Base-by-base conservation (phyloP, 1,139 yeast genomes). In the Pichia sp. region DNA sequence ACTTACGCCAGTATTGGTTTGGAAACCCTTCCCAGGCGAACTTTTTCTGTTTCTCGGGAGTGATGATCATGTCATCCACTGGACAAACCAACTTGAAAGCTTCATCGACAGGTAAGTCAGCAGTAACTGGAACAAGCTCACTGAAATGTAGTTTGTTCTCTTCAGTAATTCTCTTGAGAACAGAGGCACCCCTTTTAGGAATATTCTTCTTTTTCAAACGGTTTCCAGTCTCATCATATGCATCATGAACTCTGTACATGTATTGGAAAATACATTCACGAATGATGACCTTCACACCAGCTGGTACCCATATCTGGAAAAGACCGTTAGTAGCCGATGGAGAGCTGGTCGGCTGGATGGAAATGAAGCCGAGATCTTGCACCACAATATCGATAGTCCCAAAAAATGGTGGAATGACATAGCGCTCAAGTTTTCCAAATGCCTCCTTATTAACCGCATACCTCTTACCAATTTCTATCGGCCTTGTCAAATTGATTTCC, bases 371-470 rank as follows among this genome's bases (percentile, higher is more conserved):
- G 13, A 81, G 53, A 37, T 81, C 81, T 33, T 77, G 74, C 12
- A 86, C 50, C 0, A 84, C 84, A 20, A 85, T 51, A 48, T 83
- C 91, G 15, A 81, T 63, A 2, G 75, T 61, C 0, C 88, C 93
- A 35, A 60, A 62, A 46, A 79, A 79, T n/a, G 84, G 83, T 0
- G 88, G 87, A 5, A 80, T 61, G 3, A 71, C 62, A 42, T 63
- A 75, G 37, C 74, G 59, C 2, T 56, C 63, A 46, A 69, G 52
- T 4, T 55, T 47, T 2, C 56, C 49, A 13, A 53, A 50, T 1
- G 67, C 59, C 38, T 58, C 59, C 14, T 52, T 50, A 9, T 49
- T 50, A n/a, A 53, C 49, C 1, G 66, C 54, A 36, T 62, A 59
- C 37, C 72, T 62, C 17, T 55, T 49, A 22, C 59, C 58, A 29